Base-by-base conservation (phyloP, 176 grass and related monocot species). In the Coix lacrymajobi region DNA sequence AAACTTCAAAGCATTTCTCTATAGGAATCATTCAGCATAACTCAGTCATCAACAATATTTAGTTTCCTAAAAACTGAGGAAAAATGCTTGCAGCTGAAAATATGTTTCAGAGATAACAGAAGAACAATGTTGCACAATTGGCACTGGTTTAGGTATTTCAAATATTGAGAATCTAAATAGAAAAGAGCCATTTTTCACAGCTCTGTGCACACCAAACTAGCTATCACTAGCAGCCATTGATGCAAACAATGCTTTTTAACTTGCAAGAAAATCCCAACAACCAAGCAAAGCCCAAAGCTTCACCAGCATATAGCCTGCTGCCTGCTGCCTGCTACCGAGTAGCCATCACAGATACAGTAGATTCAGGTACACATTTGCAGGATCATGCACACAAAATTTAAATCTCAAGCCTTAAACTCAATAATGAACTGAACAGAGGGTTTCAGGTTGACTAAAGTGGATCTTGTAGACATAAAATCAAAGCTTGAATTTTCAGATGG, bases 11-110 rank as follows among this genome's bases (percentile, higher is more conserved):
- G 41, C 7, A 0, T 45, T 76, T 56, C 15, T 11, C 9, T 17
- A 3, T 3, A 31, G 20, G 62, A 85, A 89, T 81, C 70, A 70
- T 77, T 89, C 8, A 11, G 14, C 33, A 63, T 52, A 76, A 54
- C 71, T 34, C n/a, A 0, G 58, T 39, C 73, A 15, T 37, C 30
- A 30, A 10, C 65, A 31, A 31, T 19, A 4, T 48, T 69, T 75
- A 24, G 30, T 68, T 74, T 29, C 10, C 34, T 66, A 57, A 16
- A 29, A 6, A n/a, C 4, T 36, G 76, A 68, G 69, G 9, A 9
- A 58, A 72, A 60, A 49, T 69, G 75, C 68, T 30, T 46, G 4
- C 13, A 73, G 12, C 43, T 20, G 41, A 45, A 45, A 43, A 10
- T 45, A 4, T 4, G 8, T 10, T 10, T 19, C 6, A 37, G 10